Percentiles rank a stretch among this genome's conserved stretches.
Conservation (phyloP, 208 protist species). For the Leishmania tropica region DNA sequence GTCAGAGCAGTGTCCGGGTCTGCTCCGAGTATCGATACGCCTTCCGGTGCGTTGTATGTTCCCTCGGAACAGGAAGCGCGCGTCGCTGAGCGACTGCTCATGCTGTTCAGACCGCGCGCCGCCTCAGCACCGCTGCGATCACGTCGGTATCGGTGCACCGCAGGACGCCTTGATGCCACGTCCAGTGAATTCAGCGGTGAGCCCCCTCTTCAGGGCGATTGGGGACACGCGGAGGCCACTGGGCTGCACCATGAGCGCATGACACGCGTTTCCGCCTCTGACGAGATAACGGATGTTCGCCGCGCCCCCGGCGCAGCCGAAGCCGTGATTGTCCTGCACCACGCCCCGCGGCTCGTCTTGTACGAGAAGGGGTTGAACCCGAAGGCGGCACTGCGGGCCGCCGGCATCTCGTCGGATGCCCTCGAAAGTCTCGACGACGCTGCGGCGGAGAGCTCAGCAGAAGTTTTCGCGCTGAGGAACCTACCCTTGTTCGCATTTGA, state of each 20-base stretch:
- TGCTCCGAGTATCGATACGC: background rate
- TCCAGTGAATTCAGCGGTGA: background rate
- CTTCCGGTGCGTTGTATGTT: background rate
- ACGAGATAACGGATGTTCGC: conserved; percentile 28
- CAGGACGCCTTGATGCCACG: background rate
- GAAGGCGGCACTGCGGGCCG: conserved; percentile 16
- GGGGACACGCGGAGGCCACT: background rate
- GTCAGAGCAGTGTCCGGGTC: background rate
- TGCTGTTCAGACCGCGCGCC: conserved; percentile 36
- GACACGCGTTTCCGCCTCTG: conserved; percentile 9
- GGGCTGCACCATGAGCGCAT: conserved; percentile 2
- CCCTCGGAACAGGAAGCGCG: conserved; percentile 19
- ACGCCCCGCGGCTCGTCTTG: conserved; percentile 60
- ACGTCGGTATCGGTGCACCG: conserved; percentile 10
- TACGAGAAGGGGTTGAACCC: conserved; percentile 33
- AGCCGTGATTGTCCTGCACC: conserved; percentile 51
- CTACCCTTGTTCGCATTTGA: conserved; percentile 51
- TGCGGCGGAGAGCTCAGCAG: conserved; percentile 41
- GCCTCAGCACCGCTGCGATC: conserved; percentile 36
- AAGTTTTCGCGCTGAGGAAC: conserved; percentile 35
- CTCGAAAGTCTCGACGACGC: conserved; percentile 26
- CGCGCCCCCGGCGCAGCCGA: conserved; percentile 11
- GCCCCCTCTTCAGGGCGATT: background rate
- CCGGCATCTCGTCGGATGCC: conserved; percentile 30
- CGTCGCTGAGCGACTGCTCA: conserved; percentile 27